Base-by-base conservation (phyloP, 352 stramenopile genomes). In the Globisporangium alternatum region DNA sequence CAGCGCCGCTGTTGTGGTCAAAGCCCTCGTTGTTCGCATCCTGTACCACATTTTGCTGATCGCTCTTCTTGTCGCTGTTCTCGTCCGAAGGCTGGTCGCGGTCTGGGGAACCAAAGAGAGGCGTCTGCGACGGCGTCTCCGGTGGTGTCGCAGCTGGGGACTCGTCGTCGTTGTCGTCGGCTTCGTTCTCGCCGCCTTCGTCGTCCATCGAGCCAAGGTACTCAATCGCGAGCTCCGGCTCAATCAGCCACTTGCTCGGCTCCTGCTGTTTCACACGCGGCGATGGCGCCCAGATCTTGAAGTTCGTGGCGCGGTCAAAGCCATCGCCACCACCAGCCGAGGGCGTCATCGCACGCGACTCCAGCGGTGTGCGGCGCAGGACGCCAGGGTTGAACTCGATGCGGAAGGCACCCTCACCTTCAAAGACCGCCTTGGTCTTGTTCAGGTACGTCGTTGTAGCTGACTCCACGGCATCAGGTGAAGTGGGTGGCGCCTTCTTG, bases 121-220 rank as follows among this genome's bases (percentile, higher is more conserved):
- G 85, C 41, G 85, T 92, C 53, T 80, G 76, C 0, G 75, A 84
- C 8, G 85, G 85, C 21, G 85, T 91, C 53, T 93, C 84, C 0
- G 75, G 68, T 39, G 84, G 84, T 2, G 82, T 90, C 8, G 78
- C 78, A 56, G 66, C 83, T 6, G 81, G 78, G 33, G 81, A 91
- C 35, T 91, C 80, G 2, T 93, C 85, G 17, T 91, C 80, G 9
- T 91, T 80, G 22, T 90, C 80, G 3, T 89, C 81, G 6, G 31
- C 52, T 45, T 91, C 83, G 7, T 85, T 74, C 19, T 66, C 77
- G 48, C 48, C 62, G 2, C 70, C 69, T 21, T 90, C 80, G 12
- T 93, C 87, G 41, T 93, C 83, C 57, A 96, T 83, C 10, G 83
- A 91, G 6, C 87, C 87, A 3, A 96, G 67, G 51, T 93, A 94